Base-by-base conservation (phyloP, 208 protist genomes). In the Leishmania aethiopica region DNA sequence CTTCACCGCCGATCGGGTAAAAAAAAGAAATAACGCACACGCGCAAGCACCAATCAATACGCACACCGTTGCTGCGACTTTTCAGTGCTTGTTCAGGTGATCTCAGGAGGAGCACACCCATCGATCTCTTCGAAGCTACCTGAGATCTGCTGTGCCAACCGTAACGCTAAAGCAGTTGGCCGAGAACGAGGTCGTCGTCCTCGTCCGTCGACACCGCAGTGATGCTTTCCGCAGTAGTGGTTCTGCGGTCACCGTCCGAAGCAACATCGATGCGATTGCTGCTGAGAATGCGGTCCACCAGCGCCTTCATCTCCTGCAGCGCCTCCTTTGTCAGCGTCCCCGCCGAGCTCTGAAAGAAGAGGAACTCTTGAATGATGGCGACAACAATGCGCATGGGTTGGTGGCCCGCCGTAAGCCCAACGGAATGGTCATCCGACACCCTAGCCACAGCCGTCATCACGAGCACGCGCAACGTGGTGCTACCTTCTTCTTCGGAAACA, bases 291-390 rank as follows among this genome's bases (percentile, higher is more conserved):
- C 78, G 75, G 1, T 88, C 86, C 45, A 95, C 84, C 1, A 98
- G 76, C 6, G 35, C 67, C 25, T 75, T 89, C 86, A 95, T 90
- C 37, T 90, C 90, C 57, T 89, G 22, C 37, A 96, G 75, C 10
- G 79, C 82, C 2, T 90, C 86, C 42, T 85, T 86, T 5, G 93
- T 97, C 35, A 98, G 80, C 10, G 91, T 94, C 40, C 90, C 87
- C 8, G 93, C 86, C 5, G 82, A 57, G 74, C 95, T 95, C 79
- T 97, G 92, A 84, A 98, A 98, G 19, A 98, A 78, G 0, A 98
- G 45, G 80, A 98, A 97, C 79, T 98, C 93, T 77, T 98, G 95
- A 17, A 97, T 64, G 74, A 98, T 92, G 13, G 90, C 95, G 3
- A 94, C 93, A 51, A 97, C 89, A 25, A 94, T 59, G 13, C 83